Percentiles rank a stretch among this genome's conserved stretches.
Evolutionary conservation across 495 filamentous ascomycete species (phyloP).

Genomic region (Neurospora africana): DNA sequence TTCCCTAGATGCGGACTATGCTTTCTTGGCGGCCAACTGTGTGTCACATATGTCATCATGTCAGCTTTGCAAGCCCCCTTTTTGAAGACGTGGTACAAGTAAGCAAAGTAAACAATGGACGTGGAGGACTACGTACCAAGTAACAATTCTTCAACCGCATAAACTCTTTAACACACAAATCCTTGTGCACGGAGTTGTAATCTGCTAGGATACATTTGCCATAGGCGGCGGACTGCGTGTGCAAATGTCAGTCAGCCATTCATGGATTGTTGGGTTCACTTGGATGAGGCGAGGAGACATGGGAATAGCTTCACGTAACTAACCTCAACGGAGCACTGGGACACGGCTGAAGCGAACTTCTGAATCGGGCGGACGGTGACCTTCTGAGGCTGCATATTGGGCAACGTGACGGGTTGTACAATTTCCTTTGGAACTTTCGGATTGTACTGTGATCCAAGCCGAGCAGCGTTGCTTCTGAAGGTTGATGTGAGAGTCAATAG

Average conservation of each 20-base stretch:
- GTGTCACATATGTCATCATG: neutral
- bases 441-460: no score
- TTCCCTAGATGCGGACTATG: neutral
- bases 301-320: constrained; percentile 3
- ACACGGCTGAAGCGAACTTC: constrained; percentile 72
- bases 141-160: constrained; percentile 81
- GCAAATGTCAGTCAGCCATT: no score
- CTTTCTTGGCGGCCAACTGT: neutral
- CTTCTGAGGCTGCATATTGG: constrained; percentile 21
- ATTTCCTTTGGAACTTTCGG: no score
- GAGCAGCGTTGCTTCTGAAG: no score
- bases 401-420: no score
- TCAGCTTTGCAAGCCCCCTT: neutral
- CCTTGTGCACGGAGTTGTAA: constrained; percentile 83
- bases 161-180: constrained; percentile 84
- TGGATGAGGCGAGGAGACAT: no score
- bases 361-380: constrained; percentile 59
- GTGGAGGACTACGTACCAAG: constrained; percentile 44
- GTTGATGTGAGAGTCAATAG: no score
- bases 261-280: no score
- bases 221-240: constrained; percentile 34
- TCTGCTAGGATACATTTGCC: constrained; percentile 88
- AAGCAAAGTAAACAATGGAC: neutral
- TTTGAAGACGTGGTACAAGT: neutral
- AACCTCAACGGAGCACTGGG: constrained; percentile 78